Evolutionary conservation across 1,284 basidiomycete species (phyloP), one percentile per base, ranked within the genome.

Genomic region (Cutaneotrichosporon sp.): DNA sequence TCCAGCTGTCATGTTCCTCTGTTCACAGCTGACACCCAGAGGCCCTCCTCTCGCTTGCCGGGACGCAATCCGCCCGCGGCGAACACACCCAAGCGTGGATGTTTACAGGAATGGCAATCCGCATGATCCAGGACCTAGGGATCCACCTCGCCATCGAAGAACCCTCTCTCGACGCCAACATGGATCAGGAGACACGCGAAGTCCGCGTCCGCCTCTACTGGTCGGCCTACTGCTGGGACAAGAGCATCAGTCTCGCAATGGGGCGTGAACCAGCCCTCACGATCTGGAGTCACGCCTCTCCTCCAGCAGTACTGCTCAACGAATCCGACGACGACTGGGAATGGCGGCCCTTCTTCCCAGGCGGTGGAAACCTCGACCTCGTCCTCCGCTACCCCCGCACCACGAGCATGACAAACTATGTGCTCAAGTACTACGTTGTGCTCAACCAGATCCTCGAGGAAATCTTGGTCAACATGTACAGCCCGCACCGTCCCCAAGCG

Each of bases 381-480:
- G 55, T 64, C 13, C 63, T 64, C 36, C 61, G 61, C 10, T 66
- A 66, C 61, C 65, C 65, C 4, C 60, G 57, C 26, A 62, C 61
- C 6, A 60, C 58, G 7, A 57, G 58, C 10, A 59, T 63, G 61
- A 66, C 61, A 14, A 60, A 59, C 16, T 69, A 53, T 26, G 53
- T 63, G 22, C 60, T 68, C 30, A 53, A 58, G 5, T 64, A 69
- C 53, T 63, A 63, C 7, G 49, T 63, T 22, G 52, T 61, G 49
- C 68, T 71, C 4, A 65, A 71, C 55, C 60, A 66, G 52, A 71
- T 71, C 56, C 68, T 71, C 51, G 70, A 71, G 50, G 64, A 58
- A 7, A 71, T 71, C 51, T 65, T 71, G 8, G 63, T 66, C 53
- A 69, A 69, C 66, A 71, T 71, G 70, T 71, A 71, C 60, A 64